These are phyloP conservation scores for Rhododendron ferrugineum DNA, from an alignment of 148 eudicot genomes.

Conservation along the genomic window DNA sequence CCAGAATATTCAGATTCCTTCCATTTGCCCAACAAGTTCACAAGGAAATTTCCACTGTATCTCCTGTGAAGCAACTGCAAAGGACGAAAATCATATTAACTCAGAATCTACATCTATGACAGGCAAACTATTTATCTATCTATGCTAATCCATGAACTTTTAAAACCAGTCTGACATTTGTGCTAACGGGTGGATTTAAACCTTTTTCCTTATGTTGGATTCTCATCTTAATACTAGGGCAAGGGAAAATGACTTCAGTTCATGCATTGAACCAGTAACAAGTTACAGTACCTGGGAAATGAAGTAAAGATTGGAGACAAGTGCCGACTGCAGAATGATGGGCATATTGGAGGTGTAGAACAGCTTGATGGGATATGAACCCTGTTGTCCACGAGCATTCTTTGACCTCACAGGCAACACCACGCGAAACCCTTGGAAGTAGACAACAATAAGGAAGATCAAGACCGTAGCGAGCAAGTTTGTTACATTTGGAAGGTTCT, in stretches of 20 bases:
- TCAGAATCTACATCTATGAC: neutral
- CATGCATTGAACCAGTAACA: neutral
- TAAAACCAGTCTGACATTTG: neutral
- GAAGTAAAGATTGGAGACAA: slow-evolving; percentile 82
- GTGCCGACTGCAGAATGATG: slow-evolving; percentile 86
- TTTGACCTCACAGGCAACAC: slow-evolving; percentile 83
- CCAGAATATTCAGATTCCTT: slow-evolving; percentile 79
- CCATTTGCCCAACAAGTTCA: slow-evolving; percentile 75
- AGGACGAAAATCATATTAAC: neutral
- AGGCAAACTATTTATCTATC: neutral
- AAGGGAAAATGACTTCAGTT: neutral
- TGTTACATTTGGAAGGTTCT: slow-evolving; percentile 86
- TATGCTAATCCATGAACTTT: neutral
- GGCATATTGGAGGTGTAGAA: slow-evolving; percentile 99
- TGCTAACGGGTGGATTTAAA: neutral
- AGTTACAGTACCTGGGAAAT: slow-evolving; percentile 60
- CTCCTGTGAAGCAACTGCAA: slow-evolving; percentile 62
- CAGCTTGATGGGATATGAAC: slow-evolving; percentile 83
- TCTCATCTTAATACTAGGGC: neutral
- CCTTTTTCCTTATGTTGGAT: neutral
- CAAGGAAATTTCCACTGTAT: slow-evolving; percentile 70
- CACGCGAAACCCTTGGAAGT: slow-evolving; percentile 91
- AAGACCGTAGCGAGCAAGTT: slow-evolving; percentile 79
- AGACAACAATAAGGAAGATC: slow-evolving; percentile 74
- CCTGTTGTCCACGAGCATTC: slow-evolving; percentile 97